Conservation (phyloP, 352 stramenopile genomes). For the Lagenidium sp. region DNA sequence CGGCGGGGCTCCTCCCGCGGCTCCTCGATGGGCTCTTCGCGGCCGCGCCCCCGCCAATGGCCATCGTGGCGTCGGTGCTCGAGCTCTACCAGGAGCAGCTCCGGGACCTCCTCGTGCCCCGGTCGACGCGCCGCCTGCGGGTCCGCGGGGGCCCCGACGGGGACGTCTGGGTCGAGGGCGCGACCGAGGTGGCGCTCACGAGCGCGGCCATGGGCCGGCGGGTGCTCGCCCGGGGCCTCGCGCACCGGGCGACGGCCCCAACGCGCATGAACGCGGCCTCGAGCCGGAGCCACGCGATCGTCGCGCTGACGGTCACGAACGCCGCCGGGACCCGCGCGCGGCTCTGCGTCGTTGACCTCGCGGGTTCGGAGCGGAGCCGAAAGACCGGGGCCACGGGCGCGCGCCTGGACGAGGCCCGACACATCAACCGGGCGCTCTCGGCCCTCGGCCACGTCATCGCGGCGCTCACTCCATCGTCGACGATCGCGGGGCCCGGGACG, state of each 20-base stretch:
- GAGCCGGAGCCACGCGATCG: conserved; percentile 64
- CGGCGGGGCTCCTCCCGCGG: conserved; percentile 27
- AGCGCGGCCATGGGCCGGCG: conserved; percentile 18
- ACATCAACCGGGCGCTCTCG: conserved; percentile 74
- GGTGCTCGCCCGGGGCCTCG: conserved; percentile 25
- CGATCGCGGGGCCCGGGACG: background rate
- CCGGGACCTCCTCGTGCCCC: conserved; percentile 38
- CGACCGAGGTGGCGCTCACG: conserved; percentile 30
- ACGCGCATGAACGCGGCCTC: conserved; percentile 54
- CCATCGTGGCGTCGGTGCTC: conserved; percentile 41
- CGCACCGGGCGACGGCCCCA: conserved; percentile 26
- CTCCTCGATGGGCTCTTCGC: conserved; percentile 25
- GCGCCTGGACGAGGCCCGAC: conserved; percentile 58
- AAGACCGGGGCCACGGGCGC: conserved; percentile 42
- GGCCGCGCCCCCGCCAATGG: no score
- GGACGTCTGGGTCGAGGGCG: conserved; percentile 36
- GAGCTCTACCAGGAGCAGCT: conserved; percentile 70
- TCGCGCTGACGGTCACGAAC: conserved; percentile 37
- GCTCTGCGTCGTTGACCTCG: conserved; percentile 60
- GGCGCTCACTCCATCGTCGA: conserved; percentile 19
- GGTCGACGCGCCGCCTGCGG: conserved; percentile 4
- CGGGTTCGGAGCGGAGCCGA: conserved; percentile 52
- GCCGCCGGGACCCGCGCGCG: conserved; percentile 10
- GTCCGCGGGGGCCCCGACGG: conserved; percentile 32
- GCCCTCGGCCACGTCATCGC: conserved; percentile 67